These are phyloP conservation scores for Akanthomyces uredinophilus DNA, from an alignment of 2,329 filamentous ascomycete genomes.

Conservation along the genomic window DNA sequence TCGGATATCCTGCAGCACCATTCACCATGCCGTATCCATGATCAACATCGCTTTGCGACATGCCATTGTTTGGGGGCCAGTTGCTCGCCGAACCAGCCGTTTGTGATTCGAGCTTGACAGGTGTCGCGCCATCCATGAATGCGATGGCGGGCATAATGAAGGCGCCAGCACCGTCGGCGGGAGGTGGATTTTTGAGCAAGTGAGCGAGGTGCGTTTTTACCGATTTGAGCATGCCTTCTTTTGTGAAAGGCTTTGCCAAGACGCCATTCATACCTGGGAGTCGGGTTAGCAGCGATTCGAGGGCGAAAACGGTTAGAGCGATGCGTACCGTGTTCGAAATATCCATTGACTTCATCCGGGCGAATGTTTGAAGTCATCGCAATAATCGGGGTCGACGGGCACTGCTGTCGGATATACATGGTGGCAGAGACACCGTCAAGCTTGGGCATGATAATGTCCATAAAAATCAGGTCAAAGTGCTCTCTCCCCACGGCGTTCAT, in stretches of 20 bases:
- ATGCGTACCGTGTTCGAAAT: constrained; percentile 85
- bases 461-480: constrained; percentile 66
- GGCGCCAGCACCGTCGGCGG: constrained; percentile 29
- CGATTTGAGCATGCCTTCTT: constrained; percentile 76
- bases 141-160: constrained; percentile 11
- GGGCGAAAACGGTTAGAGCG: not conserved
- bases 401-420: constrained; percentile 84
- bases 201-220: constrained; percentile 85
- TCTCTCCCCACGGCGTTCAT: constrained; percentile 49
- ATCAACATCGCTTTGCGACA: constrained; percentile 31
- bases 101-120: constrained; percentile 51
- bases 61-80: constrained; percentile 9
- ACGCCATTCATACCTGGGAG: constrained; percentile 92
- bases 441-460: constrained; percentile 97
- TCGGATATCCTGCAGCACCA: constrained; percentile 35
- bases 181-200: constrained; percentile 63
- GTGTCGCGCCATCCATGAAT: constrained; percentile 23
- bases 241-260: constrained; percentile 92
- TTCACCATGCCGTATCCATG: constrained; percentile 43
- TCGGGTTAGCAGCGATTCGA: constrained; percentile 13
- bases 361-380: constrained; percentile 99
- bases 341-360: constrained; percentile 93
- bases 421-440: constrained; percentile 93
- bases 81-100: constrained; percentile 40
- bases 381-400: constrained; percentile 78